Evolutionary conservation across 805 yeast species (phyloP).

Genomic region (Suhomyces sp.): DNA sequence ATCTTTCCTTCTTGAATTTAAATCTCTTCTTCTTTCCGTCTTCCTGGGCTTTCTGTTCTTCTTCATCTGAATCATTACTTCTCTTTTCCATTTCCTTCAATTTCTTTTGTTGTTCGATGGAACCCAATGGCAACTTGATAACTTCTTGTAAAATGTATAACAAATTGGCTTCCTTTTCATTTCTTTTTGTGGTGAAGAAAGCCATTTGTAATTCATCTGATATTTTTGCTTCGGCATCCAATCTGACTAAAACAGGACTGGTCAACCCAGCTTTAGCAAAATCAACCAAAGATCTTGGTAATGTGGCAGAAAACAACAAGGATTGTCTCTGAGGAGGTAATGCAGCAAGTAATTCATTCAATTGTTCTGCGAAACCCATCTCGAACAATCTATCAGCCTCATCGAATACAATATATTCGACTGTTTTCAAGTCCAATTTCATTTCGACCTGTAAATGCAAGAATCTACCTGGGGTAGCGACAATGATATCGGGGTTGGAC

Average conservation of each 20-base stretch:
- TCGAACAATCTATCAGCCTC: slow-evolving; percentile 97
- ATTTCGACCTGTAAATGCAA: slow-evolving; percentile 94
- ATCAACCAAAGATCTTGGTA: slow-evolving; percentile 88
- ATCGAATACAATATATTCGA: slow-evolving; percentile 92
- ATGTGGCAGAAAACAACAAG: slow-evolving; percentile 87
- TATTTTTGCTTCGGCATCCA: slow-evolving; percentile 89
- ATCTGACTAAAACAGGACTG: slow-evolving; percentile 87
- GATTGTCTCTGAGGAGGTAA: slow-evolving; percentile 85
- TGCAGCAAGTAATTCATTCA: slow-evolving; percentile 82
- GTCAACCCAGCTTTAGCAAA: slow-evolving; percentile 96
- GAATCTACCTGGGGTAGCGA: slow-evolving; percentile 98
- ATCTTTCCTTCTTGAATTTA: slow-evolving; percentile 50
- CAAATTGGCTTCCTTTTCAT: slow-evolving; percentile 88
- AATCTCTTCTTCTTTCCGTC: slow-evolving; percentile 33
- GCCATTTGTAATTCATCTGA: slow-evolving; percentile 91
- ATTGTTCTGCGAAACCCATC: slow-evolving; percentile 92
- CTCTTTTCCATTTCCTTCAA: slow-evolving; percentile 48
- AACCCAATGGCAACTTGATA: slow-evolving; percentile 79
- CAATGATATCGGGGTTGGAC: slow-evolving; percentile 89
- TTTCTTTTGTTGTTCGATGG: slow-evolving; percentile 62
- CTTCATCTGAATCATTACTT: slow-evolving; percentile 55
- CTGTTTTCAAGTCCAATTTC: slow-evolving; percentile 77
- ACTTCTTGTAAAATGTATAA: slow-evolving; percentile 76
- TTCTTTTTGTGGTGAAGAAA: slow-evolving; percentile 73
- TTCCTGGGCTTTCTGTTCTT: slow-evolving; percentile 39